A percentile compares a stretch with the other conserved stretches of the same genome.
Conservation (phyloP, 805 yeast genomes). For the Kuraishia capsulata region DNA sequence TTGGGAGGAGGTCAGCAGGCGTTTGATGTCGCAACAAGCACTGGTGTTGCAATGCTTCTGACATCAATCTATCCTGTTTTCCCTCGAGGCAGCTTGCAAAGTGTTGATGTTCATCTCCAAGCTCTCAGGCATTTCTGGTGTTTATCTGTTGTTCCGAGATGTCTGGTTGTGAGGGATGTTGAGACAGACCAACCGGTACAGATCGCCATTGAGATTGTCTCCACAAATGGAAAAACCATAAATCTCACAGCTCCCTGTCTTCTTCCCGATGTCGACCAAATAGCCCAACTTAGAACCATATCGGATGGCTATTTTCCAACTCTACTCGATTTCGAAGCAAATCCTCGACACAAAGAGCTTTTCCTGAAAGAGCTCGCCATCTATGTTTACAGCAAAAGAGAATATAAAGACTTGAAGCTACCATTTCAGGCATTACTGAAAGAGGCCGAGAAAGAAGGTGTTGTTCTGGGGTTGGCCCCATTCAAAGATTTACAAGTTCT, state of each 20-base stretch:
- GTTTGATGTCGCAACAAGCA: slow-evolving; percentile 40
- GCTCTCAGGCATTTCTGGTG: slow-evolving; percentile 91
- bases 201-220: slow-evolving; percentile 24
- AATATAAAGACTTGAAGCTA: slow-evolving; percentile 21
- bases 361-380: slow-evolving; percentile 35
- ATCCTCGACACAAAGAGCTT: slow-evolving; percentile 22
- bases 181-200: slow-evolving; percentile 47
- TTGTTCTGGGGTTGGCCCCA: background rate
- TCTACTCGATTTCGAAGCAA: slow-evolving; percentile 31
- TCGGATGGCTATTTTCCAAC: slow-evolving; percentile 46
- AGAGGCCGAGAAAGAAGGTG: background rate
- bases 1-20: slow-evolving; percentile 92
- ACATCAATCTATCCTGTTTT: slow-evolving; percentile 74
- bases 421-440: slow-evolving; percentile 5
- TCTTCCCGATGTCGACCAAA: slow-evolving; percentile 48
- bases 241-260: slow-evolving; percentile 52
- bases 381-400: slow-evolving; percentile 39
- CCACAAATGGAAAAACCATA: slow-evolving; percentile 27
- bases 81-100: slow-evolving; percentile 30
- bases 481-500: background rate
- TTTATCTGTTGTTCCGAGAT: slow-evolving; percentile 69
- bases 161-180: slow-evolving; percentile 70
- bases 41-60: slow-evolving; percentile 61
- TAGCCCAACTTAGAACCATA: slow-evolving; percentile 36
- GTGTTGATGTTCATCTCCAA: slow-evolving; percentile 62